Conservation (phyloP, 108 stramenopile species). For the Chaetoceros tenuissimus region DNA sequence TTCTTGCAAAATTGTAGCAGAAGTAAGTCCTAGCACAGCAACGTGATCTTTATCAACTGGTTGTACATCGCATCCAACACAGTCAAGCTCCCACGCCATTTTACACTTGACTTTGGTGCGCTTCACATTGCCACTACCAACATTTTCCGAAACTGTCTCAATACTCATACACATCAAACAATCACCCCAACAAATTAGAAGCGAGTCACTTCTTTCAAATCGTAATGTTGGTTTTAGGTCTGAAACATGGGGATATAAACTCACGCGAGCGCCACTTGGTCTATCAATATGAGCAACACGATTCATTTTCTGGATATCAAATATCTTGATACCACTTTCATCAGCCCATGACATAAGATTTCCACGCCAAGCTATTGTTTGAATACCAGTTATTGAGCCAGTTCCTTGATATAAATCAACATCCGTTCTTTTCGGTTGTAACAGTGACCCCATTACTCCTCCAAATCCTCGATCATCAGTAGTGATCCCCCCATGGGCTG, state of each 20-base stretch:
- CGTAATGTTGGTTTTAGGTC: constrained; percentile 33
- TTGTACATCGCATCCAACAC: constrained; percentile 63
- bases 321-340: constrained; percentile 57
- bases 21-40: constrained; percentile 57
- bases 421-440: constrained; percentile 20
- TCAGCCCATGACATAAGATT: constrained; percentile 73
- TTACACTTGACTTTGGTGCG: constrained; percentile 40
- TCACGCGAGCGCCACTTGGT: constrained; percentile 63
- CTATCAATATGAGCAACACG: constrained; percentile 78
- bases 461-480: constrained; percentile 20
- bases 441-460: constrained; percentile 10
- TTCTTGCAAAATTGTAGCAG: constrained; percentile 14
- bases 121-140: background rate
- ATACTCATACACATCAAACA: constrained; percentile 65
- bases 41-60: constrained; percentile 67
- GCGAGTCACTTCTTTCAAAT: constrained; percentile 45
- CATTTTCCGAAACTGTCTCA: constrained; percentile 16
- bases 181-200: constrained; percentile 81
- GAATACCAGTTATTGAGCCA: constrained; percentile 36
- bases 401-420: constrained; percentile 29
- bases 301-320: constrained; percentile 57
- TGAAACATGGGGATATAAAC: constrained; percentile 55
- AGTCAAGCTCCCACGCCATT: constrained; percentile 87
- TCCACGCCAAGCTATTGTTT: constrained; percentile 69
- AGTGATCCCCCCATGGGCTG: constrained; percentile 9